Evolutionary conservation across 768 basidiomycete genomes (phyloP), one percentile per base, ranked within the genome.

Genomic region (Rhizopogon roseolus): DNA sequence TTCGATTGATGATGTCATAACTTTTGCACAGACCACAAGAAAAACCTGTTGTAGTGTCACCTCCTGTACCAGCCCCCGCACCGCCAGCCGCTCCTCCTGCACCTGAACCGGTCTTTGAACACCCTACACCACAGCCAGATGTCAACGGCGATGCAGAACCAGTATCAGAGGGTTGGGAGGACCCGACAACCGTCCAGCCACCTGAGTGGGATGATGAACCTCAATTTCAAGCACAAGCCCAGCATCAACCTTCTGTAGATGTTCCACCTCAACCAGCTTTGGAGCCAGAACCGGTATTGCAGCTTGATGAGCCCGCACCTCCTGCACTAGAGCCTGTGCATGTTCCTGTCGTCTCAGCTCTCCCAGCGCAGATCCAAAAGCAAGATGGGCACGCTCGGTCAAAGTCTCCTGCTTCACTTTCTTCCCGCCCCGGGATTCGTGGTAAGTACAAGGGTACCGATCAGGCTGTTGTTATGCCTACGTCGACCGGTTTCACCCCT

Each of bases 381-480:
- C 63, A 55, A 44, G 57, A 69, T 34, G 60, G 70, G 7, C 62
- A 72, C 1, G 54, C 70, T 13, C 70, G 76, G 17, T 70, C 74
- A 50, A 71, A 60, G 52, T 67, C 69, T 27, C 73, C 78, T 6
- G 65, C 72, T 22, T 81, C 81, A 54, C 69, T 82, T 36, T 69
- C 76, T n/a, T 66, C 76, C 3, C 79, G 88, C 10, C 77, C 82
- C 11, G 73, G 79, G 7, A 72, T 73, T 38, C 69, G 71, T 14
- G 79, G 81, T 34, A 81, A 82, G 49, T 84, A 85, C 73, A 91
- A 90, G 74, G 79, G 76, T 19, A 80, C 78, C 5, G 87, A 91
- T 56, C 86, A 89, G 54, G 82, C 90, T 37, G 91, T 93, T 16
- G 85, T 92, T 53, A 84, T 92, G 81, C 89, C 90, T 1, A 78